These are phyloP conservation scores for Coniochaeta prunicola DNA, from an alignment of 2,329 filamentous ascomycete genomes.

Conservation along the genomic window DNA sequence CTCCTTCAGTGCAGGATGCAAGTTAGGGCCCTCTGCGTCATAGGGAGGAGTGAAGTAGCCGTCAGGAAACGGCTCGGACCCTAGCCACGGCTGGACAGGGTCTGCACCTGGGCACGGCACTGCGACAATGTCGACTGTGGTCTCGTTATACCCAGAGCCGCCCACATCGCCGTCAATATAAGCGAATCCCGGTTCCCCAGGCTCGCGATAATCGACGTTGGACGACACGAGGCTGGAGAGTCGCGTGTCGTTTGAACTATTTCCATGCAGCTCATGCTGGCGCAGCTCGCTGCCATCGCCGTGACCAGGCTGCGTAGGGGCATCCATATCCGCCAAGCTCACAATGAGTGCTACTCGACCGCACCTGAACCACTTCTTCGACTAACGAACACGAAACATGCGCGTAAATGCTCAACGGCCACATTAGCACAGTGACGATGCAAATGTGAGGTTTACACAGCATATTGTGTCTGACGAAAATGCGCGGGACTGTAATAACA, in stretches of 20 bases:
- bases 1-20: constrained; percentile 20
- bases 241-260: not conserved
- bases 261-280: not conserved
- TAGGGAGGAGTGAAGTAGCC: constrained; percentile 35
- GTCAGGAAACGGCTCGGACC: constrained; percentile 36
- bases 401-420: not conserved
- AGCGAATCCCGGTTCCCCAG: constrained; percentile 30
- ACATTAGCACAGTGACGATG: not conserved
- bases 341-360: not conserved
- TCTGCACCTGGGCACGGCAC: constrained; percentile 46
- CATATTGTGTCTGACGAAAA: not conserved
- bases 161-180: constrained; percentile 33
- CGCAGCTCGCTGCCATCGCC: not conserved
- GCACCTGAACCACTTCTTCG: not conserved
- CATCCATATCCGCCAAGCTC: not conserved
- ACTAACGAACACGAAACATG: not conserved
- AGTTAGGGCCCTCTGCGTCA: constrained; percentile 11
- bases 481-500: not conserved
- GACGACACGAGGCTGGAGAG: not conserved
- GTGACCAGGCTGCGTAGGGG: not conserved
- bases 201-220: not conserved
- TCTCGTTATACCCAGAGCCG: constrained; percentile 41
- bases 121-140: constrained; percentile 44
- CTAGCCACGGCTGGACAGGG: constrained; percentile 44
- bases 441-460: not conserved